Base-by-base conservation (phyloP, 2,329 filamentous ascomycete species). In the Trichoderma simmonsii region DNA sequence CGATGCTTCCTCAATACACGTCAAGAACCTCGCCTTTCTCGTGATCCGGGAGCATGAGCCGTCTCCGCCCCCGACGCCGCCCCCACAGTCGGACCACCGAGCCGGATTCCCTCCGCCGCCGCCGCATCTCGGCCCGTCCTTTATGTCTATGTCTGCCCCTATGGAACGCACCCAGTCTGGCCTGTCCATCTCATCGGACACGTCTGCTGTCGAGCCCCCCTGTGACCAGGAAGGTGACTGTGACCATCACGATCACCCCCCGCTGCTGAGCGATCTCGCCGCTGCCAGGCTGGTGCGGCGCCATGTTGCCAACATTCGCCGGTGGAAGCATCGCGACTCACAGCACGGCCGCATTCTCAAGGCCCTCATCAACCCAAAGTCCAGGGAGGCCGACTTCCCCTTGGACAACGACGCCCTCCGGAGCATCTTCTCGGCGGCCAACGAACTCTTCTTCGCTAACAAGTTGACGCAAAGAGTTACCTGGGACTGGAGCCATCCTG, bases 391-490 rank as follows among this genome's bases (percentile, higher is more conserved):
- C 24, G 83, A 86, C 51, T 87, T 89, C 64, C 81, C 83, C 1
- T 84, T 91, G 36, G 88, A 90, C 79, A 85, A 90, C 75, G 82
- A 84, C 15, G 87, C 87, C 4, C 82, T 91, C 2, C 82, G 85
- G 62, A 85, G 84, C 77, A 89, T 91, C 74, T 88, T 91, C 77
- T 86, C 84, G 12, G 86, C 89, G 9, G 86, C 86, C 57, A 90
- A 91, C 79, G 86, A 88, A 68, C 83, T 91, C 57, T 91, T 91
- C 81, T 91, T 91, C 79, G 81, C 83, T 68, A 86, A 87, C 30
- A 83, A 82, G 7, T 83, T 91, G 14, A 82, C 83, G 34, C 84
- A 85, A n/a, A 85, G 89, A 30, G 89, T 91, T 6, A 82, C 82
- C 30, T 91, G 89, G 88, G 87, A 88, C 75, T 91, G 89, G 89